Base-by-base conservation (phyloP, 2,329 filamentous ascomycete genomes). In the Ophiostoma ulmi region DNA sequence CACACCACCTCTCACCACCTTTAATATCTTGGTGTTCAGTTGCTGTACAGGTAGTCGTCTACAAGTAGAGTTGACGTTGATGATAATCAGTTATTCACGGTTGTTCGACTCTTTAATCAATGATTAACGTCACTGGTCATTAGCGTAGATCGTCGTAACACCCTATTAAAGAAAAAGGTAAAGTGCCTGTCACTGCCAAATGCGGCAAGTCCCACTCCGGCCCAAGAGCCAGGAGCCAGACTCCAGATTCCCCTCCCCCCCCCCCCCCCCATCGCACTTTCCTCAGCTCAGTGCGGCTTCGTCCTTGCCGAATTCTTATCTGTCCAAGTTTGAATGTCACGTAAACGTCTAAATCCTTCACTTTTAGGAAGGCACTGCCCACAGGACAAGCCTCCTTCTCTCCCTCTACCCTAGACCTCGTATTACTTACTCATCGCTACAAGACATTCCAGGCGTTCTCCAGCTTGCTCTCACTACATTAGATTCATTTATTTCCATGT, bases 141-240 rank as follows among this genome's bases (percentile, higher is more conserved):
- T 26, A 63, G 52, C 5, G 35, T 38, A 64, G 61, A 64, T 64
- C 61, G 17, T 64, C 61, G 61, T 39, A 36, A 66, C 55, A 61
- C 61, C 38, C 68, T 58, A 3, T 10, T 2, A 26, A 36, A 44
- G 11, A 69, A 31, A 26, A 55, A 41, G 41, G 52, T 10, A 48
- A 70, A 63, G 41, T 36, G 17, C 36, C 39, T 8, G 36, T 52
- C 58, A 26, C 48, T 22, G 64, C 71, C 69, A 55, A 22, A 70
- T 70, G 68, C 66, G 55, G 71, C 68, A 70, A 68, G 70, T 66
- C 58, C 71, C 71, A 65, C 71, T 22, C 64, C 41, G 52, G 68
- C 58, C 36, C 36, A 26, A n/a, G n/a, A n/a, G n/a, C n/a, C n/a
- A n/a, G n/a, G n/a, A 17, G 52, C 52, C 52, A 58, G n/a, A 13